Percentiles rank a stretch among this genome's conserved stretches.
These are phyloP conservation scores for Discostella pseudostelligera DNA, from an alignment of 108 stramenopile species.

Conservation along the genomic window DNA sequence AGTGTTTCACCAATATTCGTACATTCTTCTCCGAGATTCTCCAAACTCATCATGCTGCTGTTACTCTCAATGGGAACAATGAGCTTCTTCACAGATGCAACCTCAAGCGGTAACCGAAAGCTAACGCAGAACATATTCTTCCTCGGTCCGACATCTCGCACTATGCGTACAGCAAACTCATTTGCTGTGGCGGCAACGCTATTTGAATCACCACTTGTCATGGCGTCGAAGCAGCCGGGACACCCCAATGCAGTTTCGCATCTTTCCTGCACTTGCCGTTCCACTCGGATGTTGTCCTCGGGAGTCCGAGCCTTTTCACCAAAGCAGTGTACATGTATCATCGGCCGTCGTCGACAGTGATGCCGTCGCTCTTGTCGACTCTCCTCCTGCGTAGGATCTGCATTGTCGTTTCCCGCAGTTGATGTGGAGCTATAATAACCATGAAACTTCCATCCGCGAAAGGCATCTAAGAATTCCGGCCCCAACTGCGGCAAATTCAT, in stretches of 20 bases:
- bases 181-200: constrained; percentile 1
- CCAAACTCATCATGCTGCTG: too few relatives aligned
- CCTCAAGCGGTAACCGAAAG: constrained; percentile 64
- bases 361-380: neutral
- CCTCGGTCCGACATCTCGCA: constrained; percentile 80
- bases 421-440: neutral
- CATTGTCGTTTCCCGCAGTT: neutral
- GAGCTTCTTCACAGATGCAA: constrained; percentile 32
- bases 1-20: neutral
- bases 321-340: constrained; percentile 85
- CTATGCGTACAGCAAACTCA: constrained; percentile 49
- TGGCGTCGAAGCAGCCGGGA: constrained; percentile 34
- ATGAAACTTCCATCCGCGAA: constrained; percentile 68
- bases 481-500: constrained; percentile 96
- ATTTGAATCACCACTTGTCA: neutral
- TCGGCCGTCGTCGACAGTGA: constrained; percentile 31
- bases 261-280: constrained; percentile 48
- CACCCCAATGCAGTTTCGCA: constrained; percentile 73
- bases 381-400: neutral
- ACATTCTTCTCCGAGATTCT: too few relatives aligned
- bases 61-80: neutral
- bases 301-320: constrained; percentile 51
- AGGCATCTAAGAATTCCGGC: constrained; percentile 93
- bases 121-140: constrained; percentile 88
- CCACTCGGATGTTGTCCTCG: constrained; percentile 38